Evolutionary conservation across 225 moss, liverwort and hornwort species (phyloP).

Genomic region (Marchantia polymorpha): DNA sequence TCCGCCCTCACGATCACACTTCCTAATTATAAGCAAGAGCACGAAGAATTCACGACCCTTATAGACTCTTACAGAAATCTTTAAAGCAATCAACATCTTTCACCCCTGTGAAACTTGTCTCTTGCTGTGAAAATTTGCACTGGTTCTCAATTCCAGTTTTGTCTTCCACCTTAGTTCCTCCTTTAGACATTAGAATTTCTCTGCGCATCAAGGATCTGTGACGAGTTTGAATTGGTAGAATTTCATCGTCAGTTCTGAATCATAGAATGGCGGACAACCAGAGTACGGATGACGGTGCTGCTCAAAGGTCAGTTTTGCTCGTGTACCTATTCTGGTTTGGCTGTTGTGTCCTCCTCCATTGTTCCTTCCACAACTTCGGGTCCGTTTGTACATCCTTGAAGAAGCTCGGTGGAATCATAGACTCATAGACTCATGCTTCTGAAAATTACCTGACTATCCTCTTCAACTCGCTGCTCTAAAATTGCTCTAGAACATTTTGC

Average conservation of each 20-base stretch:
- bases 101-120: neutral
- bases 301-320: neutral
- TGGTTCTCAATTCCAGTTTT: too few relatives aligned
- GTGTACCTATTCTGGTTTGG: neutral
- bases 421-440: too few relatives aligned
- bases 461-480: too few relatives aligned
- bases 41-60: neutral
- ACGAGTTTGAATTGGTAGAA: neutral
- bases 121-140: neutral
- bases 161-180: too few relatives aligned
- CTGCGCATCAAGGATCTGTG: neutral
- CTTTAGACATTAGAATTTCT: too few relatives aligned
- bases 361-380: neutral
- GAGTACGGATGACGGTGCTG: neutral
- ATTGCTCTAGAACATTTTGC: too few relatives aligned
- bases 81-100: neutral
- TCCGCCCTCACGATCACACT: neutral
- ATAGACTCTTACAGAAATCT: neutral
- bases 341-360: neutral
- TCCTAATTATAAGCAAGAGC: neutral
- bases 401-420: too few relatives aligned
- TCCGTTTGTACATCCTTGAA: neutral
- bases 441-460: too few relatives aligned
- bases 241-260: neutral
- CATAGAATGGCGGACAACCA: neutral